Conservation (phyloP, 1,139 yeast genomes). For the Hansenula lynferdii region DNA sequence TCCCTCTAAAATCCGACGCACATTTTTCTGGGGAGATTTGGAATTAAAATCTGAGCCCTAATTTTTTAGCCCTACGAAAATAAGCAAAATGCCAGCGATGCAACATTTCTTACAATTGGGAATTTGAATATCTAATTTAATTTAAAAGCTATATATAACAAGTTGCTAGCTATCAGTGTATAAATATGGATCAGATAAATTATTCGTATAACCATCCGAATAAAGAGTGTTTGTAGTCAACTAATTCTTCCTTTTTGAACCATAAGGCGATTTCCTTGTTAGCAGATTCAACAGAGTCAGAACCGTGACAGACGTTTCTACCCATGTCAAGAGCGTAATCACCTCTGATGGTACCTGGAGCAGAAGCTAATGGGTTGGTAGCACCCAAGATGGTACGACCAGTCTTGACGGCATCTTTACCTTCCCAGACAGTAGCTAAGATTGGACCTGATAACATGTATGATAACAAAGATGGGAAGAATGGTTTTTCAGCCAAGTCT, state of each 20-base stretch:
- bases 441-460: conserved; percentile 99
- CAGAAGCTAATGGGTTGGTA: conserved; percentile 95
- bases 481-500: conserved; percentile 93
- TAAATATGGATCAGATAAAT: conserved; percentile 13
- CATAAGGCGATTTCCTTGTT: conserved; percentile 93
- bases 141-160: not conserved
- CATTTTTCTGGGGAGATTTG: not conserved
- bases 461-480: conserved; percentile 92
- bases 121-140: not conserved
- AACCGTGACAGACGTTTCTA: conserved; percentile 99
- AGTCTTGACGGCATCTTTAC: conserved; percentile 98
- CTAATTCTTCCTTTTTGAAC: conserved; percentile 98
- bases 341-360: conserved; percentile 99
- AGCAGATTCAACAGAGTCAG: conserved; percentile 98
- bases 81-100: too few relatives aligned
- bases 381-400: conserved; percentile 99
- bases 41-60: not conserved
- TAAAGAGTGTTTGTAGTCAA: conserved; percentile 84
- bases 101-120: not conserved
- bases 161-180: not conserved
- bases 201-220: conserved; percentile 94
- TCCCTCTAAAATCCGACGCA: not conserved
- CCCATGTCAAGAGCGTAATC: conserved; percentile 96
- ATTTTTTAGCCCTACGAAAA: not conserved
- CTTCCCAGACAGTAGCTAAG: conserved; percentile 99